These are phyloP conservation scores for Calonectria hongkongensis DNA, from an alignment of 2,329 filamentous ascomycete genomes.

Conservation along the genomic window DNA sequence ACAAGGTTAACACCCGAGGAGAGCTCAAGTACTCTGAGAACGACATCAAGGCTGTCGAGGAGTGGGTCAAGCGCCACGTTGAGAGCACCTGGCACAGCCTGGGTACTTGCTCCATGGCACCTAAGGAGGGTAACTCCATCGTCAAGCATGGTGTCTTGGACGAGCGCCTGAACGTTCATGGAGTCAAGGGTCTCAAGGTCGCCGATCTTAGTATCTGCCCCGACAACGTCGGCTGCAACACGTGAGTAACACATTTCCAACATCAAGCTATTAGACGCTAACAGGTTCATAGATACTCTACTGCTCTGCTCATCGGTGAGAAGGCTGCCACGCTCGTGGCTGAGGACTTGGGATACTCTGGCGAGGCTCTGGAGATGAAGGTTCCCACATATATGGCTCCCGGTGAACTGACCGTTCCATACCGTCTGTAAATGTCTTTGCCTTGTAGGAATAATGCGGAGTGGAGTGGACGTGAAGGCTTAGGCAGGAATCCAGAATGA, in stretches of 20 bases:
- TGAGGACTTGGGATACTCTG: slow-evolving; percentile 85
- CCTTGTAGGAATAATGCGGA: slow-evolving; percentile 3
- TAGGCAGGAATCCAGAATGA: slow-evolving; percentile 12
- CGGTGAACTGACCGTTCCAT: slow-evolving; percentile 64
- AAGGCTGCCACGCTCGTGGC: slow-evolving; percentile 82
- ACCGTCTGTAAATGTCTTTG: slow-evolving; percentile 61
- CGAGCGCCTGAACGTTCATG: slow-evolving; percentile 85
- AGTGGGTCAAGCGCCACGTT: slow-evolving; percentile 82
- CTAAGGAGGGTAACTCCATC: slow-evolving; percentile 84
- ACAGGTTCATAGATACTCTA: slow-evolving; percentile 72
- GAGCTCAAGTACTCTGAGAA: slow-evolving; percentile 79
- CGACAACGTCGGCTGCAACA: slow-evolving; percentile 85
- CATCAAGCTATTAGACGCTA: slow-evolving; percentile 41
- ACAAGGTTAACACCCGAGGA: slow-evolving; percentile 75
- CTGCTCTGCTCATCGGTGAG: slow-evolving; percentile 84
- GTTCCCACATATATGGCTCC: slow-evolving; percentile 78
- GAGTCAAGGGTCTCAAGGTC: slow-evolving; percentile 85
- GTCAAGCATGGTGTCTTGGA: slow-evolving; percentile 88
- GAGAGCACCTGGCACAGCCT: slow-evolving; percentile 76
- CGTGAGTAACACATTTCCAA: slow-evolving; percentile 63
- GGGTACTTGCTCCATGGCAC: slow-evolving; percentile 85
- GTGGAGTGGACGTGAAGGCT: slow-evolving; percentile 7
- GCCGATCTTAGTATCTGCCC: slow-evolving; percentile 86
- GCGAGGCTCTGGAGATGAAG: slow-evolving; percentile 85
- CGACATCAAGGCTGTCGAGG: slow-evolving; percentile 80